phyloP scores from a whole-genome alignment of 2,329 filamentous ascomycete species.

The Paraphaeosphaeria sporulosa region DNA sequence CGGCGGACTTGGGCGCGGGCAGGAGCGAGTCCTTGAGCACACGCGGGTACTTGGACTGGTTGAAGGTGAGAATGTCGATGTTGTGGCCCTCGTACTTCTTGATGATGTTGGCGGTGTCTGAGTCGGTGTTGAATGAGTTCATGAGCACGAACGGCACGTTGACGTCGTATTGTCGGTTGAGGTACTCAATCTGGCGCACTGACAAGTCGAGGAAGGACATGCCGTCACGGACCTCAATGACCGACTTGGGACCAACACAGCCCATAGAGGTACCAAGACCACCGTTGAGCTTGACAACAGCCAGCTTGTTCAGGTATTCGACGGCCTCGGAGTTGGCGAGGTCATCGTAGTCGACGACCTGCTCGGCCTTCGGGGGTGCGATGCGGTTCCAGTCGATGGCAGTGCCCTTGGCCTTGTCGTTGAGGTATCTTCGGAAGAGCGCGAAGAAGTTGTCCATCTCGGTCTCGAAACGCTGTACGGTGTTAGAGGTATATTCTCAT shows the following conservation, averaged over 20 bases:
- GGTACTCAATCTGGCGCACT: conserved; percentile 97
- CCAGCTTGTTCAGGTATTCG: conserved; percentile 94
- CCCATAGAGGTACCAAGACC: conserved; percentile 99
- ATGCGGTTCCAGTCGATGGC: conserved; percentile 97
- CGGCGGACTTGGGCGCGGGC: conserved; percentile 87
- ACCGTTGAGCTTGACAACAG: conserved; percentile 98
- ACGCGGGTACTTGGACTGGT: conserved; percentile 98
- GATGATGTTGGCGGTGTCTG: conserved; percentile 98
- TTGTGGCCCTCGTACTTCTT: conserved; percentile 99
- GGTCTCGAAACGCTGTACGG: conserved; percentile 83
- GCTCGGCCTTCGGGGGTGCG: conserved; percentile 86
- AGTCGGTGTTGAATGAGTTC: conserved; percentile 99
- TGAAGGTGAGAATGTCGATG: conserved; percentile 99
- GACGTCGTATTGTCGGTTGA: conserved; percentile 96
- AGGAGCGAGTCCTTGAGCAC: conserved; percentile 98
- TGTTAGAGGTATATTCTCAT: conserved; percentile 23
- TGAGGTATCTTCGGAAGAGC: conserved; percentile 96
- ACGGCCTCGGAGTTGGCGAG: conserved; percentile 90
- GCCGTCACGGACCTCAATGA: conserved; percentile 98
- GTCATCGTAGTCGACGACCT: conserved; percentile 94
- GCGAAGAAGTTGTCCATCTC: conserved; percentile 99
- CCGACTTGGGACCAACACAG: conserved; percentile 98
- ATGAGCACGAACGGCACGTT: conserved; percentile 99
- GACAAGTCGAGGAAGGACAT: conserved; percentile 99
- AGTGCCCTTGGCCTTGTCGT: conserved; percentile 99